Base-by-base conservation (phyloP, 495 filamentous ascomycete genomes). In the Penicillium atrosanguineum region DNA sequence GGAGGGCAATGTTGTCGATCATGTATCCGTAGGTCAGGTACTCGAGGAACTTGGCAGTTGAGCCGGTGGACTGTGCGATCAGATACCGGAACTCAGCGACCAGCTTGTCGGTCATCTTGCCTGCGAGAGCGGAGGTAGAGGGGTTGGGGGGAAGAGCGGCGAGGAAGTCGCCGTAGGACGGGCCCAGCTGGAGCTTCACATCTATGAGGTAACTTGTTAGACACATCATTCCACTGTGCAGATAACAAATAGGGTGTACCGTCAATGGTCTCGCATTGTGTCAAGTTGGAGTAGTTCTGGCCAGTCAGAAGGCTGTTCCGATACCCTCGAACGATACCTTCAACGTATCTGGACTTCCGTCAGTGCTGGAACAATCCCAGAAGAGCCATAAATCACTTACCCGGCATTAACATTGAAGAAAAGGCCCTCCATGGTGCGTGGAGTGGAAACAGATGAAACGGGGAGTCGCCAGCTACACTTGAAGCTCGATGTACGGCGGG, bases 21-120 rank as follows among this genome's bases (percentile, higher is more conserved):
- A 99, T 99, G 78, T 99, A 99, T 43, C 90, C 91, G 64, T 99
- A 97, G 11, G 93, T 97, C 50, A 99, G 76, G 70, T 96, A 99
- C 65, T 96, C 90, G 75, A 97, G 86, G 70, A 99, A 99, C 62
- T 89, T 90, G 46, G 91, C 86, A 19, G 96, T 83, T 0, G 90
- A 88, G 7, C 94, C 95, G 6, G 88, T 88, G 15, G 95, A 86
- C 66, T 97, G 95, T 38, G 90, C 90, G 60, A 91, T 86, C 46
- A 99, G 77, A 68, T 99, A 99, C 55, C 91, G 86, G 74, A 99
- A 99, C 69, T 99, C 95, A 49, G 91, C 85, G 61, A 97, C 91
- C 60, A 99, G 83, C 80, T 99, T 99, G 69, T 97, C 93, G 59
- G 91, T 96, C 60, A 93, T 94, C 74, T 90, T 95, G 70, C 89